A percentile compares a stretch with the other conserved stretches of the same genome.
phyloP scores from a whole-genome alignment of 2,329 filamentous ascomycete genomes.

The Bipolaris sorokiniana region DNA sequence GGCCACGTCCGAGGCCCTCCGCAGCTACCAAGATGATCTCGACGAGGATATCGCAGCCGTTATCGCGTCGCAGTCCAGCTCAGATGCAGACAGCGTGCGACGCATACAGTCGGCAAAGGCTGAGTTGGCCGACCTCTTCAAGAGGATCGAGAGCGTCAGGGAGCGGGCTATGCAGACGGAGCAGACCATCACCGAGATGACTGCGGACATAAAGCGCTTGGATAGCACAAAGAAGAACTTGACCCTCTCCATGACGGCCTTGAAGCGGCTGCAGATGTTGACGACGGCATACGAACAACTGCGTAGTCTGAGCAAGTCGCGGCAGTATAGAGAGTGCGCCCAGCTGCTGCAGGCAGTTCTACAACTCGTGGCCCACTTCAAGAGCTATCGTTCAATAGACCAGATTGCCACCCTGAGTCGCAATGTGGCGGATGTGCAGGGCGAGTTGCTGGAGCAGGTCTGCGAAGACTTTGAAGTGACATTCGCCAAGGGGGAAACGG shows the following conservation, averaged over 20 bases:
- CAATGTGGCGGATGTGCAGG: constrained; percentile 90
- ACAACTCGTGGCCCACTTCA: constrained; percentile 98
- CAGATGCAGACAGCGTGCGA: constrained; percentile 84
- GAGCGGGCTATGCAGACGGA: constrained; percentile 90
- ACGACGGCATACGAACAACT: constrained; percentile 99
- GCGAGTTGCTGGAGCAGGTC: constrained; percentile 93
- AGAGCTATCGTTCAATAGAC: constrained; percentile 95
- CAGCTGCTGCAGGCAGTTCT: constrained; percentile 92
- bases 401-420: constrained; percentile 93
- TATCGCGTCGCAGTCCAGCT: constrained; percentile 77
- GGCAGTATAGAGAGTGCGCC: constrained; percentile 94
- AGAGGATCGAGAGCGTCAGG: constrained; percentile 92
- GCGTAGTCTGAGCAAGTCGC: constrained; percentile 76
- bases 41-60: constrained; percentile 77
- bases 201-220: constrained; percentile 95
- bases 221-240: constrained; percentile 97
- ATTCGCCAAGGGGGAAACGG: constrained; percentile 87
- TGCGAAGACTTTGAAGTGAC: constrained; percentile 98
- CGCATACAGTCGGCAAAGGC: constrained; percentile 90
- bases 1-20: constrained; percentile 75
- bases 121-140: constrained; percentile 88
- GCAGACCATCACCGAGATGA: constrained; percentile 97
- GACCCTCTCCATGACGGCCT: constrained; percentile 94
- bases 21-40: constrained; percentile 79
- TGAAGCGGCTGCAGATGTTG: constrained; percentile 97